Conservation (phyloP, 441 rosid genomes). For the Dalechampia spathulata region DNA sequence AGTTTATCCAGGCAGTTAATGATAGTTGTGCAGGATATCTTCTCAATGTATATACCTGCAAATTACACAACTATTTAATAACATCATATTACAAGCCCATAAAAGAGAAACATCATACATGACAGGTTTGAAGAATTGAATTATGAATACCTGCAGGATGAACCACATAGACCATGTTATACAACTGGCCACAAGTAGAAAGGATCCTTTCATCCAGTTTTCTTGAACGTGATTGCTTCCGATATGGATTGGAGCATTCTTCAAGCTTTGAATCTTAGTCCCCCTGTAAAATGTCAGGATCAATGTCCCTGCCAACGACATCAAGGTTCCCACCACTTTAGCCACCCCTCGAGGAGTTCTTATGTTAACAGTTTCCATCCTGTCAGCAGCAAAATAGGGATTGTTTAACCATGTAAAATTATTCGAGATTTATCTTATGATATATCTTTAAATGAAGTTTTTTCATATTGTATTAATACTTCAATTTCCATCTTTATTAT, state of each 20-base stretch:
- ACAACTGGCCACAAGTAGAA: constrained; percentile 35
- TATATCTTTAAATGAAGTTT: too few relatives aligned
- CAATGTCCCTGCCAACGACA: constrained; percentile 31
- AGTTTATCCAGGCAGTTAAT: constrained; percentile 34
- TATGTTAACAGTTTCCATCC: constrained; percentile 36
- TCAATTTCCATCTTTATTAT: too few relatives aligned
- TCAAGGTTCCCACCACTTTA: constrained; percentile 33
- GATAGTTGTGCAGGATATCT: constrained; percentile 42
- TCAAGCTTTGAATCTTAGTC: constrained; percentile 18
- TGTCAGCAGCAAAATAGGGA: too few relatives aligned
- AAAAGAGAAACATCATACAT: not conserved
- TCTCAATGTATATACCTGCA: constrained; percentile 33
- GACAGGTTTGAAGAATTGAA: not conserved
- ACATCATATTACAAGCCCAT: too few relatives aligned
- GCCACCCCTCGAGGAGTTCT: constrained; percentile 31
- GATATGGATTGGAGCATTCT: constrained; percentile 22
- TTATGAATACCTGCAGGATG: constrained; percentile 36
- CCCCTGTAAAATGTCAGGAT: constrained; percentile 36
- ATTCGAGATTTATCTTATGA: too few relatives aligned
- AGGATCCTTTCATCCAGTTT: constrained; percentile 36
- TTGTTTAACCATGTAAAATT: too few relatives aligned
- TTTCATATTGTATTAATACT: too few relatives aligned
- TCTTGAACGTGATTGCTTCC: constrained; percentile 13
- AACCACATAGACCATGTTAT: constrained; percentile 36
- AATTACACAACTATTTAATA: not conserved